These are phyloP conservation scores for Venturia aucupariae DNA, from an alignment of 2,329 filamentous ascomycete genomes.

Conservation along the genomic window DNA sequence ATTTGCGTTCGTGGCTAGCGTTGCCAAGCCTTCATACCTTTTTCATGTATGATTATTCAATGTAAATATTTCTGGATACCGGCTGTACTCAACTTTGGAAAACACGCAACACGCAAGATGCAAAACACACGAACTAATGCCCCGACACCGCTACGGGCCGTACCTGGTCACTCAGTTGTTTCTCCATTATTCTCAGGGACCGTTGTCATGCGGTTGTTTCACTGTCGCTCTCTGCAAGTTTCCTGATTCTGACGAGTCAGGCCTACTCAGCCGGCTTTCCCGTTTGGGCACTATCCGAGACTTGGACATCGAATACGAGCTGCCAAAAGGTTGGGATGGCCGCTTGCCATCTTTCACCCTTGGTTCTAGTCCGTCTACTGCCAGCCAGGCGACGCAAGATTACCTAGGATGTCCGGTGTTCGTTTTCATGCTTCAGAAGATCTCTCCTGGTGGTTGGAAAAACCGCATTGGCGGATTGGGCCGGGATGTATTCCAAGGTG, in stretches of 20 bases:
- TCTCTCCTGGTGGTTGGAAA: not conserved
- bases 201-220: not conserved
- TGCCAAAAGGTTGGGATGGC: not conserved
- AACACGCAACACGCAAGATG: not conserved
- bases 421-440: not conserved
- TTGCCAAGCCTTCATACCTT: not conserved
- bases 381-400: not conserved
- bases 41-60: not conserved
- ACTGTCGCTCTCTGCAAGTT: not conserved
- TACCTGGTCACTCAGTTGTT: not conserved
- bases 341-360: not conserved
- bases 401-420: not conserved
- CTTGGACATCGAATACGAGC: not conserved
- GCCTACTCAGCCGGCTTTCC: not conserved
- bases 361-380: not conserved
- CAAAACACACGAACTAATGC: not conserved
- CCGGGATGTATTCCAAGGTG: not conserved
- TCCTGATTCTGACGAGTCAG: not conserved
- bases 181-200: not conserved
- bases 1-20: not conserved
- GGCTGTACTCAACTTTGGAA: constrained; percentile 5
- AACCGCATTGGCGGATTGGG: not conserved
- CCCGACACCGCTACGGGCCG: not conserved
- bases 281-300: not conserved
- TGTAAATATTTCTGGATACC: not conserved